A percentile compares a stretch with the other conserved stretches of the same genome.
phyloP scores from a whole-genome alignment of 2,329 filamentous ascomycete species.

The Aphanoascus verrucosus region DNA sequence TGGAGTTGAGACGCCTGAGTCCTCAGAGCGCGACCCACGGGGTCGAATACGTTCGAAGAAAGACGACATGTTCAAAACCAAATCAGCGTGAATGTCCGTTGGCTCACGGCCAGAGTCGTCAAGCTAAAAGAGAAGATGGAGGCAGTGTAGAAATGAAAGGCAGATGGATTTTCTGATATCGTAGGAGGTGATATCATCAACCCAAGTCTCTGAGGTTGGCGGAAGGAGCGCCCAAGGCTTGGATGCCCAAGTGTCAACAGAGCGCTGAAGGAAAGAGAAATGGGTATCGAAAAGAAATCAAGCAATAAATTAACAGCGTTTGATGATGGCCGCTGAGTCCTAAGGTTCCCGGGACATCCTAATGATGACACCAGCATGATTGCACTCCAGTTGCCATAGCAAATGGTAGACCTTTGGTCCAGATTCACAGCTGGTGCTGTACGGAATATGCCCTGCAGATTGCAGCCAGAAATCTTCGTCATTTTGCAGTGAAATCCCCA shows the following conservation, averaged over 20 bases:
- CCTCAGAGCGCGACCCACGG: background rate
- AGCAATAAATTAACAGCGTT: background rate
- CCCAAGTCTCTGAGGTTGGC: too few species aligned
- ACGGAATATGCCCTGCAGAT: background rate
- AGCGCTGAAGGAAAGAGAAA: background rate
- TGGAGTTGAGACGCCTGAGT: background rate
- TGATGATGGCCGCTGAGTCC: background rate
- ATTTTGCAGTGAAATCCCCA: too few species aligned
- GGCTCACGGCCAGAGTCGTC: too few species aligned
- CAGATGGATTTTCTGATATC: background rate
- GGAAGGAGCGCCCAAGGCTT: background rate
- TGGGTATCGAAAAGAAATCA: background rate
- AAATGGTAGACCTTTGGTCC: background rate
- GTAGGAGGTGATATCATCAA: background rate
- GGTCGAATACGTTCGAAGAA: slow-evolving; percentile 1
- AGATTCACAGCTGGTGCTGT: background rate
- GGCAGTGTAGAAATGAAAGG: background rate
- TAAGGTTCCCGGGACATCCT: background rate
- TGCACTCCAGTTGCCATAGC: background rate
- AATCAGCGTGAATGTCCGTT: too few species aligned
- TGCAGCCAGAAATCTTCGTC: background rate
- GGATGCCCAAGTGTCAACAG: background rate
- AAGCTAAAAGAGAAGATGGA: background rate
- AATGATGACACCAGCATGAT: background rate
- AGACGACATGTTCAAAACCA: background rate